These are phyloP conservation scores for Penicillium sp. DNA, from an alignment of 2,329 filamentous ascomycete species.

Conservation along the genomic window DNA sequence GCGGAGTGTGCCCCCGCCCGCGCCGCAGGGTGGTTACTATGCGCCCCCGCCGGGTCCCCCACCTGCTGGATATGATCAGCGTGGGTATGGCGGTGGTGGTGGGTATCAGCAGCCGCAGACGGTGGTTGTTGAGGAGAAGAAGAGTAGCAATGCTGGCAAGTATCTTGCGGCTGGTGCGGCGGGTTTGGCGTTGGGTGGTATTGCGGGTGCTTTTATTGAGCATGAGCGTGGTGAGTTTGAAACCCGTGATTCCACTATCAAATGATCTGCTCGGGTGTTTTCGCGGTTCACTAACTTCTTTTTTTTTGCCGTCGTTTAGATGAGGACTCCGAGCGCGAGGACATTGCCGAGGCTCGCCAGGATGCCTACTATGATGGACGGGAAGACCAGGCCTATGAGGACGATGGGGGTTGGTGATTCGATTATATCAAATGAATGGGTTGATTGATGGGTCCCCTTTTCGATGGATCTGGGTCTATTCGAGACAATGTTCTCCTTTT, in stretches of 20 bases:
- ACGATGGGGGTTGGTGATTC: constrained; percentile 15
- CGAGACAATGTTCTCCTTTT: neutral
- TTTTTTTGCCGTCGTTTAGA: constrained; percentile 4
- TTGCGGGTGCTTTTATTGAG: constrained; percentile 60
- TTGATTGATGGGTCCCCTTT: neutral
- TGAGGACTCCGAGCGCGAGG: constrained; percentile 14
- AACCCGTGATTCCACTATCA: neutral
- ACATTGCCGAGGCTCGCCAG: constrained; percentile 3
- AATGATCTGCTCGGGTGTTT: neutral
- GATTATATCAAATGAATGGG: neutral
- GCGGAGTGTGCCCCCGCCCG: constrained; percentile 27
- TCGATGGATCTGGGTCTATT: neutral
- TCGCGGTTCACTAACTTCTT: neutral
- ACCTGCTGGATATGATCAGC: constrained; percentile 25
- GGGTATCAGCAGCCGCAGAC: constrained; percentile 22
- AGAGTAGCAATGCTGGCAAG: constrained; percentile 52
- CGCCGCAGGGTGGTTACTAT: constrained; percentile 24
- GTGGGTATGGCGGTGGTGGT: constrained; percentile 2
- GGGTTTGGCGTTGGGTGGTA: constrained; percentile 58
- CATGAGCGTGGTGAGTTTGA: constrained; percentile 56
- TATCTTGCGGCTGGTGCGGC: constrained; percentile 59
- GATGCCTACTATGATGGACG: constrained; percentile 27
- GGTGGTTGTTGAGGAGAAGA: constrained; percentile 27
- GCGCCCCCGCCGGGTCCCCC: constrained; percentile 20
- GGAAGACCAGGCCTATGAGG: constrained; percentile 20